Evolutionary conservation across 495 filamentous ascomycete species (phyloP).

Genomic region (Neurospora cerealis): DNA sequence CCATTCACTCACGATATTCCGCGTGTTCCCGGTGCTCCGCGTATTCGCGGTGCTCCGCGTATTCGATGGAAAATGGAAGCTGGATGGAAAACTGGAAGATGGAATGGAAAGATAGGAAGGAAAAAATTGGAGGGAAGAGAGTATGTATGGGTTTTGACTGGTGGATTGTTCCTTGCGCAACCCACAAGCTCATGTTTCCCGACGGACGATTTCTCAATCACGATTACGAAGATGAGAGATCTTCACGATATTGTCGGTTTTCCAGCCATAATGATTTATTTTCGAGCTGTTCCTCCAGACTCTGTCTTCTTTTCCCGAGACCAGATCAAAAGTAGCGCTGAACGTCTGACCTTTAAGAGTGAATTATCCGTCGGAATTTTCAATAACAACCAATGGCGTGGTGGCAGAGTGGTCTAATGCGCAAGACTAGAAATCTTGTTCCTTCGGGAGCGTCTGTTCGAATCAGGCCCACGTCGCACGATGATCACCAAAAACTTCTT

Average conservation of each 20-base stretch:
- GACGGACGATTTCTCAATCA: not conserved
- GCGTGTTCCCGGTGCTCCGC: not conserved
- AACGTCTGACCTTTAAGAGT: not conserved
- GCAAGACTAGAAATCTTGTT: not conserved
- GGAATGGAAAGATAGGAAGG: no score
- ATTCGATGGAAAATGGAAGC: not conserved
- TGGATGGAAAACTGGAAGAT: not conserved
- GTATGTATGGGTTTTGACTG: not conserved
- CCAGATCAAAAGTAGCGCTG: not conserved
- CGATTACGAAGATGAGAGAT: not conserved
- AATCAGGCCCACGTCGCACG: not conserved
- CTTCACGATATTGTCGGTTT: not conserved
- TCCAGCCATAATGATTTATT: not conserved
- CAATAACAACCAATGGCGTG: not conserved
- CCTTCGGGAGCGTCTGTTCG: not conserved
- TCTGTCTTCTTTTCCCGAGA: not conserved
- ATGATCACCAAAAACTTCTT: not conserved
- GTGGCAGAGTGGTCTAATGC: not conserved
- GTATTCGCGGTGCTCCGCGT: not conserved
- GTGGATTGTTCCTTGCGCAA: not conserved
- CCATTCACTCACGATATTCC: not conserved
- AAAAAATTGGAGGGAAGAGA: not conserved
- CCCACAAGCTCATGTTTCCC: not conserved
- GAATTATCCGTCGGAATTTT: fast-evolving
- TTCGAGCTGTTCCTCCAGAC: not conserved